Conservation (phyloP, 129 eudicot species). For the Ambrosia trifida region DNA sequence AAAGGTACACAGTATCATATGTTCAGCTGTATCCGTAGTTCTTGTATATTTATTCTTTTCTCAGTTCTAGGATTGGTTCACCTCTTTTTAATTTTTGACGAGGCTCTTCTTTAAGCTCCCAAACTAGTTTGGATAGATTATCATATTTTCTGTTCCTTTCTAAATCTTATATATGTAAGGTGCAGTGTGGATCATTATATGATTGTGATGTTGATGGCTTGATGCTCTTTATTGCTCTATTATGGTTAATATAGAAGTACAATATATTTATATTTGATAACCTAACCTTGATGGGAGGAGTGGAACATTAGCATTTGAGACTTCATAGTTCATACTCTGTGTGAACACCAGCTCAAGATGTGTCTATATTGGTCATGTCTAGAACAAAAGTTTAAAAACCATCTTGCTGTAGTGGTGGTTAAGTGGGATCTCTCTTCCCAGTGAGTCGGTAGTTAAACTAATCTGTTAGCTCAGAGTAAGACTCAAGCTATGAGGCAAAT, state of each 20-base stretch:
- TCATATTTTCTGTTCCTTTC: neutral
- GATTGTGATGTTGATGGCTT: neutral
- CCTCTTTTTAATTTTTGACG: neutral
- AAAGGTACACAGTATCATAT: slow-evolving; percentile 48
- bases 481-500: neutral
- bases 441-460: neutral
- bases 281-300: neutral
- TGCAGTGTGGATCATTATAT: slow-evolving; percentile 11
- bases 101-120: neutral
- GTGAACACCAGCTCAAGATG: neutral
- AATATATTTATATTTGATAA: neutral
- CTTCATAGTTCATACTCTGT: neutral
- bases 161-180: neutral
- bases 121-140: slow-evolving; percentile 4
- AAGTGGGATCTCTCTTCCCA: neutral
- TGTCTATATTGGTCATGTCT: neutral
- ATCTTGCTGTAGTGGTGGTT: neutral
- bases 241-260: neutral
- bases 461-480: neutral
- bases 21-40: slow-evolving; percentile 6
- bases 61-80: neutral
- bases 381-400: neutral
- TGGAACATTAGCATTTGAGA: neutral
- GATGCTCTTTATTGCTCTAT: neutral
- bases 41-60: neutral